Conservation (phyloP, 2,329 filamentous ascomycete genomes). For the Biscogniauxia sp. region DNA sequence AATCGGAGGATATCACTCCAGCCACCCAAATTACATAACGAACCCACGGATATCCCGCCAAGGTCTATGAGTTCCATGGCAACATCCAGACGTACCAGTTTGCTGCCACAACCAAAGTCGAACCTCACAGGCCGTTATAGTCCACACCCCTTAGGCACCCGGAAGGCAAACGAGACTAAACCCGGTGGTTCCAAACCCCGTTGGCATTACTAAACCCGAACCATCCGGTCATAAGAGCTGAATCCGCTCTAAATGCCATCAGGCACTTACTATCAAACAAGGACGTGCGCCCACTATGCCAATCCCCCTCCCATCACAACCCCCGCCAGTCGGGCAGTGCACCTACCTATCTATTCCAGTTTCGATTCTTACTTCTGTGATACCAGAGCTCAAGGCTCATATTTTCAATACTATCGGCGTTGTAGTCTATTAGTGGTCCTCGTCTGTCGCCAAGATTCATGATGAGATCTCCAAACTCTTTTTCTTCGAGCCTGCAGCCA, state of each 20-base stretch:
- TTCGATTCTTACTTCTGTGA: neutral
- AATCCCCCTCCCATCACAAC: neutral
- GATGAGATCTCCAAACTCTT: neutral
- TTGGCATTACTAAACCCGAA: slow-evolving; percentile 42
- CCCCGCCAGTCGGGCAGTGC: neutral
- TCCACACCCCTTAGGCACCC: slow-evolving; percentile 39
- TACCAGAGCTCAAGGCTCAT: neutral
- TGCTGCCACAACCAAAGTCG: slow-evolving; percentile 49
- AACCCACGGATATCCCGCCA: slow-evolving; percentile 29
- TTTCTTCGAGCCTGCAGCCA: neutral
- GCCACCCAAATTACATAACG: slow-evolving; percentile 38
- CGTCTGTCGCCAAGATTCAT: neutral
- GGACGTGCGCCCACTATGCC: neutral
- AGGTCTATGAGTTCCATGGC: slow-evolving; percentile 59
- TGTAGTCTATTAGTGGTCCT: neutral
- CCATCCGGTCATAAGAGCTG: neutral
- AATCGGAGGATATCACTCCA: slow-evolving; percentile 55
- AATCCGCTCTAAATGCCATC: neutral
- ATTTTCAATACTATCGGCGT: neutral
- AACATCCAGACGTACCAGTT: slow-evolving; percentile 47
- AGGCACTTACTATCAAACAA: neutral
- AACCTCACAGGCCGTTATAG: slow-evolving; percentile 45
- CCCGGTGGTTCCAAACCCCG: slow-evolving; percentile 39
- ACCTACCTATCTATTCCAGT: neutral
- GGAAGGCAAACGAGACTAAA: neutral